Base-by-base conservation (phyloP, 163 green algal species). In the Volvox carteri region DNA sequence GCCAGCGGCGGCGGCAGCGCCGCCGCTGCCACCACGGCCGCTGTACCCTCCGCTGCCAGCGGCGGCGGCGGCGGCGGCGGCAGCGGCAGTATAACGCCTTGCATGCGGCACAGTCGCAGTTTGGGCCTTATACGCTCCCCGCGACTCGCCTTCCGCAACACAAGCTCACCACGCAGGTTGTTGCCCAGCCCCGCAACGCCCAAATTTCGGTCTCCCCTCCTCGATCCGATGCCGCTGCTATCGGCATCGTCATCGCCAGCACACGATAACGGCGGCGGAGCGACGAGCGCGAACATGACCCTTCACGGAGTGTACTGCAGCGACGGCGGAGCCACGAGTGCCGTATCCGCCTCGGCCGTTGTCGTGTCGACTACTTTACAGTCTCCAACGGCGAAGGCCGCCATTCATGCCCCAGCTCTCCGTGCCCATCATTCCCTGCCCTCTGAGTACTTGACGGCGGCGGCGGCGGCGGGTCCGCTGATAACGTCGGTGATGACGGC, bases 171-270 rank as follows among this genome's bases (percentile, higher is more conserved):
- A 28, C 78, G 78, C 25, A 85, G 46, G 77, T 74, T 72, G 77
- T 74, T 72, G 46, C 35, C 73, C 16, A 85, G 77, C 46, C 80
- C 80, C 62, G 80, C 80, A 28, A 78, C 80, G 46, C 80, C 80
- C 80, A 79, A 68, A 33, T 87, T 87, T 65, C 80, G 80, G 30
- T 87, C 80, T 33, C 80, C 80, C 7, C 5, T 87, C 4, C 39
- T 86, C 39, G 58, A 77, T 2, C 56, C 78, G 56, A n/a, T 85
- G 54, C 12, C n/a, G 21, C 44, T 62, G 73, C 12, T 16, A 21
- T 44, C 42, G 73, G 41, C 42, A 2, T n/a, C 73, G 39, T 4
- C 70, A 39, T 12, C 18, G 70, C 73, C 28, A 28, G 44, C 73
- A 18, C 23, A 30, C 16, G 41, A 56, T 41, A 23, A 33, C 65